Percentiles rank a stretch among this genome's conserved stretches.
phyloP scores from a whole-genome alignment of 495 filamentous ascomycete species.

The Pseudomonodictys pantanalensis region DNA sequence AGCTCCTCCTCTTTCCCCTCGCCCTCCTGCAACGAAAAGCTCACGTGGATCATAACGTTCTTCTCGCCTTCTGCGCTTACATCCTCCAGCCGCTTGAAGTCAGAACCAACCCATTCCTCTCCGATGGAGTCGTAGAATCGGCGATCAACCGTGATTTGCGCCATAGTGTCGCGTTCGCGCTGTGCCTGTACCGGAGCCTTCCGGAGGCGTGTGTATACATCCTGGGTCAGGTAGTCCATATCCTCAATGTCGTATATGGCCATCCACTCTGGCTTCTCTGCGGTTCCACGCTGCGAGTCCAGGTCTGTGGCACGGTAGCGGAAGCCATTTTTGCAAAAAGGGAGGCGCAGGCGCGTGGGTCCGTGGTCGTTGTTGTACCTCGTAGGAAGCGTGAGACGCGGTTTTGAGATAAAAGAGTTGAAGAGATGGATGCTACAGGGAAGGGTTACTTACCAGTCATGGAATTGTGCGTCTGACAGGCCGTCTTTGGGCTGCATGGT shows the following conservation, averaged over 20 bases:
- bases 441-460: constrained; percentile 59
- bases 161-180: constrained; percentile 72
- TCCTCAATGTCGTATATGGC: constrained; percentile 78
- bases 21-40: constrained; percentile 53
- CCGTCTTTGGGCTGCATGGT: constrained; percentile 69
- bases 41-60: constrained; percentile 60
- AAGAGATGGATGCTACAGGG: neutral
- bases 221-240: constrained; percentile 63
- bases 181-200: constrained; percentile 61
- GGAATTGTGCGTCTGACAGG: constrained; percentile 66
- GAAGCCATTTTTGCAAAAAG: constrained; percentile 71
- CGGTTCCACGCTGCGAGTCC: constrained; percentile 5
- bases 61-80: constrained; percentile 59
- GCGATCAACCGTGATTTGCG: constrained; percentile 67
- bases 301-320: constrained; percentile 68
- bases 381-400: neutral
- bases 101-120: constrained; percentile 47
- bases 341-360: constrained; percentile 68
- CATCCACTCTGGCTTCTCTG: constrained; percentile 62
- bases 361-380: constrained; percentile 82
- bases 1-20: constrained; percentile 55
- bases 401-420: no score
- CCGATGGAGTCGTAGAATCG: constrained; percentile 63
- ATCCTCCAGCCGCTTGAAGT: constrained; percentile 58
- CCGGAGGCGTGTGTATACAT: constrained; percentile 66